A percentile compares a stretch with the other conserved stretches of the same genome.
Evolutionary conservation across 1,139 yeast species (phyloP).

Genomic region (Yamadazyma dendronema): DNA sequence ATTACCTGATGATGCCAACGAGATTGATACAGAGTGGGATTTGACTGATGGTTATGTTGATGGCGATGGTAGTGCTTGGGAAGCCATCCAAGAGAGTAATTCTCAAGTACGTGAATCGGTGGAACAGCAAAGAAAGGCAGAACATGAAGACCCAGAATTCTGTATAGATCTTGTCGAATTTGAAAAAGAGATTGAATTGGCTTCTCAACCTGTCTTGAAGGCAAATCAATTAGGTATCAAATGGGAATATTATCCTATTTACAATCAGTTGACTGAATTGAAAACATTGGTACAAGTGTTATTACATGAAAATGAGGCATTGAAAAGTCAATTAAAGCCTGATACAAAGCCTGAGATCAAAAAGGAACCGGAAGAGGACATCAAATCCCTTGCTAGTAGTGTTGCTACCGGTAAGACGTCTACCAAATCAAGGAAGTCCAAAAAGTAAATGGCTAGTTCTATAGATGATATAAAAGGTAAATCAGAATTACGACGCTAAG

Average conservation of each 20-base stretch:
- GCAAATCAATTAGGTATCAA: constrained; percentile 59
- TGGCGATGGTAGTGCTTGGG: constrained; percentile 35
- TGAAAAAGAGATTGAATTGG: constrained; percentile 42
- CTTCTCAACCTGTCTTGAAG: constrained; percentile 56
- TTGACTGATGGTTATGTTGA: constrained; percentile 71
- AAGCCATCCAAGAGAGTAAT: constrained; percentile 39
- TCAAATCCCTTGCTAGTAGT: constrained; percentile 1
- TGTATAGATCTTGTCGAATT: constrained; percentile 48
- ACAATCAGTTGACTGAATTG: constrained; percentile 47
- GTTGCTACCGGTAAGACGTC: not conserved
- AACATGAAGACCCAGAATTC: constrained; percentile 71
- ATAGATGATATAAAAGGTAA: not conserved
- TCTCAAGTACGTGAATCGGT: constrained; percentile 38
- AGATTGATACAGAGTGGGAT: constrained; percentile 77
- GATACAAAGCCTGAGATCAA: constrained; percentile 1
- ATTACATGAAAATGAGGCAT: constrained; percentile 40
- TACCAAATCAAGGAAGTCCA: not conserved
- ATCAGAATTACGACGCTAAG: not conserved
- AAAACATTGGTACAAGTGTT: constrained; percentile 41
- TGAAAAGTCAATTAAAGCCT: constrained; percentile 18
- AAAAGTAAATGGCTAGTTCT: not conserved
- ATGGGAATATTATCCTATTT: constrained; percentile 63
- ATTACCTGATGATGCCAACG: constrained; percentile 78
- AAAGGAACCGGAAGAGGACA: constrained; percentile 2
- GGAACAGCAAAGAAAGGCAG: constrained; percentile 58